Conservation (phyloP, 2,329 filamentous ascomycete species). For the Colletotrichum viniferum region DNA sequence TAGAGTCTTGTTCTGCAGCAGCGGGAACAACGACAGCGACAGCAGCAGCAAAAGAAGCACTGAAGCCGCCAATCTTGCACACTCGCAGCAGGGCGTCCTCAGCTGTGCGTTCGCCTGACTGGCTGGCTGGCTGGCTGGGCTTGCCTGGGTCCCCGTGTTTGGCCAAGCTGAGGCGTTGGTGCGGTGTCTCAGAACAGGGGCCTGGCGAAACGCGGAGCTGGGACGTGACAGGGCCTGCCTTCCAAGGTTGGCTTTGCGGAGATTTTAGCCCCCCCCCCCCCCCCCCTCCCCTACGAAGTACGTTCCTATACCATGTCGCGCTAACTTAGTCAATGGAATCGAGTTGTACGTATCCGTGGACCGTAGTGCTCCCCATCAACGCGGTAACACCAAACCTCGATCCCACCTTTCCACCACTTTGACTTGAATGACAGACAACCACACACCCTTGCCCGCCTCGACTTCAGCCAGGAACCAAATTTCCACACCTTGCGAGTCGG, state of each 20-base stretch:
- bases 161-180: slow-evolving; percentile 14
- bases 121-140: neutral
- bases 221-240: neutral
- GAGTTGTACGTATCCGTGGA: no score
- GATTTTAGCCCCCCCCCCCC: neutral
- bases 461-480: neutral
- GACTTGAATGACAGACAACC: neutral
- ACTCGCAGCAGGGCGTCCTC: neutral
- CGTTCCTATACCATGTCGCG: no score
- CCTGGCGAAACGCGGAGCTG: neutral
- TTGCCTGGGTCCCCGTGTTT: neutral
- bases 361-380: neutral
- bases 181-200: slow-evolving; percentile 21
- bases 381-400: neutral
- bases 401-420: neutral
- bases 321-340: no score
- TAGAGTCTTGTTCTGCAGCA: neutral
- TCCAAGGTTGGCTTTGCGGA: neutral
- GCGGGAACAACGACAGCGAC: neutral
- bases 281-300: neutral
- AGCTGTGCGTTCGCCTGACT: neutral
- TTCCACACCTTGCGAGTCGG: neutral
- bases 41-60: neutral
- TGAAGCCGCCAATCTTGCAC: neutral
- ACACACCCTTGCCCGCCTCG: neutral